phyloP scores from a whole-genome alignment of 345 rosid species.

The Pelargonium nanum region DNA sequence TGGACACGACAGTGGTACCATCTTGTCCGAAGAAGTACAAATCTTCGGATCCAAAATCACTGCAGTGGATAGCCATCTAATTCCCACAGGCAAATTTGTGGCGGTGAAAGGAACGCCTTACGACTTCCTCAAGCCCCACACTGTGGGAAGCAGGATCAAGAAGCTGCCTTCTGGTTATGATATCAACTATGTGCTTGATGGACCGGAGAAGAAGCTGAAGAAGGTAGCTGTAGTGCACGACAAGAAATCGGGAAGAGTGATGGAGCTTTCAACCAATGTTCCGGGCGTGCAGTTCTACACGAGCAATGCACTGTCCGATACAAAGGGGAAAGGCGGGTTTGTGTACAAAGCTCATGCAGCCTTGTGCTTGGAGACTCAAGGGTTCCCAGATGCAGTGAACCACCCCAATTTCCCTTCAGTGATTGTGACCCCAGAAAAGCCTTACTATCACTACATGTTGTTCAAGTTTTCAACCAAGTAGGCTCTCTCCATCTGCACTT shows the following conservation, averaged over 20 bases:
- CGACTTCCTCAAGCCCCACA: constrained; percentile 50
- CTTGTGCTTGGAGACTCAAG: constrained; percentile 80
- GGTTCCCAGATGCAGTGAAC: constrained; percentile 66
- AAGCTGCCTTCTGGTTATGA: constrained; percentile 61
- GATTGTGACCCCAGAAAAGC: constrained; percentile 42
- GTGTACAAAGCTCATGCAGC: constrained; percentile 50
- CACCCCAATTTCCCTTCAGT: constrained; percentile 67
- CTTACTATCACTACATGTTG: constrained; percentile 58
- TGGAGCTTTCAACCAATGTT: constrained; percentile 57
- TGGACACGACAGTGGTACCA: constrained; percentile 61
- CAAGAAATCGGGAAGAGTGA: constrained; percentile 49
- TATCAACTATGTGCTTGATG: constrained; percentile 61
- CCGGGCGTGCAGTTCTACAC: constrained; percentile 84
- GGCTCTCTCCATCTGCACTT: too few relatives aligned
- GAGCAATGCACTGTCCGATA: constrained; percentile 33
- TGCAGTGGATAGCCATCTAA: constrained; percentile 43
- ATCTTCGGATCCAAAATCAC: constrained; percentile 56
- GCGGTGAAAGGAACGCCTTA: constrained; percentile 68
- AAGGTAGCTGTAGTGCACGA: constrained; percentile 53
- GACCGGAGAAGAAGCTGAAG: constrained; percentile 23
- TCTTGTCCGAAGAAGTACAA: constrained; percentile 56
- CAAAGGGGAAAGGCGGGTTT: constrained; percentile 65
- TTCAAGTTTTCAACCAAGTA: constrained; percentile 41
- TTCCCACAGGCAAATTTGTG: constrained; percentile 62
- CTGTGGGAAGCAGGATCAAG: constrained; percentile 42